These are phyloP conservation scores for Cystobasidium ongulense DNA, from an alignment of 768 basidiomycete species.

Conservation along the genomic window DNA sequence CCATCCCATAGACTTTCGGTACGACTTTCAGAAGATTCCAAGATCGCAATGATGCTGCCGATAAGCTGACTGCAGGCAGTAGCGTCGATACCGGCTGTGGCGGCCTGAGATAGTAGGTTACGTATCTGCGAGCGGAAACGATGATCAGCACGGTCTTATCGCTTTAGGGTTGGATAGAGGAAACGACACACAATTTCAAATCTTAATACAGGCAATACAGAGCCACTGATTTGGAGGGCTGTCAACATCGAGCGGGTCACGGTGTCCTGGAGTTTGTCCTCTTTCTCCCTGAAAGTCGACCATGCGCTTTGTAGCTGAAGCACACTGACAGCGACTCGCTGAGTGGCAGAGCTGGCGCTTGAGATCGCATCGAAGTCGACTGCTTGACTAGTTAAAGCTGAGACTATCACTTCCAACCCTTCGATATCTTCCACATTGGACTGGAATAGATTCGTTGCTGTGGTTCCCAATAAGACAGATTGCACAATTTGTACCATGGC, in stretches of 20 bases:
- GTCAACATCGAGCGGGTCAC: not conserved
- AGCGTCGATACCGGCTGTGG: not conserved
- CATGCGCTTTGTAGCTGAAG: not conserved
- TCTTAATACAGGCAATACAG: not conserved
- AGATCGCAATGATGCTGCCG: not conserved
- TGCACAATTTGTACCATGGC: not conserved
- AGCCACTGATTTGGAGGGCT: not conserved
- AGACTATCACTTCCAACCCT: not conserved
- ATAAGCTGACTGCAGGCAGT: not conserved
- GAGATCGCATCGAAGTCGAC: not conserved
- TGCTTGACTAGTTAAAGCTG: not conserved
- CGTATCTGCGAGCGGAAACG: slow-evolving; percentile 1
- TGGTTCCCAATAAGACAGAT: not conserved
- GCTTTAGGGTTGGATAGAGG: not conserved
- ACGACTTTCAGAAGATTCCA: not conserved
- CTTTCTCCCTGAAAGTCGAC: not conserved
- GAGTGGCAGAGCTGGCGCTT: not conserved
- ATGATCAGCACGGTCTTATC: not conserved
- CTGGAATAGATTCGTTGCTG: not conserved
- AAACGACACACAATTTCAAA: not conserved
- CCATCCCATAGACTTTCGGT: not conserved
- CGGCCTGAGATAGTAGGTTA: not conserved
- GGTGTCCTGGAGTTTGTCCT: not conserved
- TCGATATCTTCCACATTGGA: not conserved
- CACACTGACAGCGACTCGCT: not conserved